phyloP scores from a whole-genome alignment of 495 filamentous ascomycete species.

The Saxispiralis lemnorum region DNA sequence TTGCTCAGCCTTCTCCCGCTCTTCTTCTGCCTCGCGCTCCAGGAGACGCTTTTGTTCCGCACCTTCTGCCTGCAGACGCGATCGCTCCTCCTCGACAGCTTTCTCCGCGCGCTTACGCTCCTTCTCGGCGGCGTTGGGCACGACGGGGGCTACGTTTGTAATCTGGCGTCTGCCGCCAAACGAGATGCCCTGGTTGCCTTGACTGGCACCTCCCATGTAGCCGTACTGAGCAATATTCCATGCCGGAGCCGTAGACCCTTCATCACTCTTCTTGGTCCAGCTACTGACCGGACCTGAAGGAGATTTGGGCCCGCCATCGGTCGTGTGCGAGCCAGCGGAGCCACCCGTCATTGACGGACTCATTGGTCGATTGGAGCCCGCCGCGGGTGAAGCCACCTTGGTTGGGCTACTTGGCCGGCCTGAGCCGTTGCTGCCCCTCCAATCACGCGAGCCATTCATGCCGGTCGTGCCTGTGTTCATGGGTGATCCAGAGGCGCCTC shows the following conservation, averaged over 20 bases:
- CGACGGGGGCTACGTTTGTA: constrained; percentile 58
- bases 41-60: constrained; percentile 41
- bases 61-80: constrained; percentile 44
- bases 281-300: constrained; percentile 50
- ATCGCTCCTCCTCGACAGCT: constrained; percentile 40
- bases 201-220: constrained; percentile 94
- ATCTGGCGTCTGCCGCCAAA: constrained; percentile 90
- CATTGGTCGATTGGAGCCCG: constrained; percentile 17
- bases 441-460: constrained; percentile 21
- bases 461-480: constrained; percentile 20
- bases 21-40: constrained; percentile 53
- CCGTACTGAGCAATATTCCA: constrained; percentile 99
- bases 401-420: constrained; percentile 44
- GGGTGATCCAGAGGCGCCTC: constrained; percentile 61
- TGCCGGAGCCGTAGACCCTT: constrained; percentile 64
- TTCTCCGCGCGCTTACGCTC: constrained; percentile 40
- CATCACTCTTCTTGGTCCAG: constrained; percentile 77
- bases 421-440: background rate
- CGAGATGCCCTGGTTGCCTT: constrained; percentile 82
- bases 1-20: constrained; percentile 48
- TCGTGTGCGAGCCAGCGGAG: constrained; percentile 22
- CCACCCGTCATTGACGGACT: constrained; percentile 40
- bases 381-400: constrained; percentile 27
- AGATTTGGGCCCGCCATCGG: constrained; percentile 19
- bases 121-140: constrained; percentile 56